A percentile compares a stretch with the other conserved stretches of the same genome.
These are phyloP conservation scores for Aristolochia fimbriata DNA, from an alignment of 164 flowering plant genomes.

Conservation along the genomic window DNA sequence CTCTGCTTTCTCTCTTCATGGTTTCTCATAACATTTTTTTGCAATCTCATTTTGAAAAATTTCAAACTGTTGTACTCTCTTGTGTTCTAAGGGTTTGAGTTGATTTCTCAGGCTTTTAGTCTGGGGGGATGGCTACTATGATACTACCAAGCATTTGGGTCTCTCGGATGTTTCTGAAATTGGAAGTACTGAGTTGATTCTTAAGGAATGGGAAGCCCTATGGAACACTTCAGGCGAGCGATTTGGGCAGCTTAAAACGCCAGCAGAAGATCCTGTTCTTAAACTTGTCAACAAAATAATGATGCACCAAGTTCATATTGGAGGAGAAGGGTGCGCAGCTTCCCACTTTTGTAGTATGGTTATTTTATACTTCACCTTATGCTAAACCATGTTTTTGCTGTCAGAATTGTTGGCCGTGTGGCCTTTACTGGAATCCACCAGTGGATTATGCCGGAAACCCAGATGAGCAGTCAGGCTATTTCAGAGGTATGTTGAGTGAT, in stretches of 20 bases:
- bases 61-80: not conserved
- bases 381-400: slow-evolving; percentile 1
- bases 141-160: slow-evolving; percentile 15
- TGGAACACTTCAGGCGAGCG: slow-evolving; percentile 17
- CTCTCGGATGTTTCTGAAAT: slow-evolving; percentile 19
- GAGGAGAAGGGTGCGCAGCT: slow-evolving; percentile 74
- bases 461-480: slow-evolving; percentile 11
- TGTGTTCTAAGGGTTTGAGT: slow-evolving; percentile 4
- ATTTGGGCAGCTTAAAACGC: slow-evolving; percentile 20
- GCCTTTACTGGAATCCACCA: slow-evolving; percentile 54
- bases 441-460: slow-evolving; percentile 47
- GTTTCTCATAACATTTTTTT: no score
- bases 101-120: slow-evolving; percentile 53
- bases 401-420: slow-evolving; percentile 66
- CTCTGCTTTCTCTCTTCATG: no score
- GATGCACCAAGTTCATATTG: slow-evolving; percentile 43
- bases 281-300: slow-evolving; percentile 57
- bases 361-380: not conserved
- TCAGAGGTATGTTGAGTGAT: slow-evolving; percentile 31
- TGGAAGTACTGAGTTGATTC: slow-evolving; percentile 19
- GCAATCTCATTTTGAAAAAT: no score
- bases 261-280: slow-evolving; percentile 22
- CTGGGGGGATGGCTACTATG: slow-evolving; percentile 79
- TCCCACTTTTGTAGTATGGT: not conserved
- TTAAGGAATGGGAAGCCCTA: slow-evolving; percentile 32